A percentile compares a stretch with the other conserved stretches of the same genome.
These are phyloP conservation scores for Phaseolus lunatus DNA, from an alignment of 306 rosid species.

Conservation along the genomic window DNA sequence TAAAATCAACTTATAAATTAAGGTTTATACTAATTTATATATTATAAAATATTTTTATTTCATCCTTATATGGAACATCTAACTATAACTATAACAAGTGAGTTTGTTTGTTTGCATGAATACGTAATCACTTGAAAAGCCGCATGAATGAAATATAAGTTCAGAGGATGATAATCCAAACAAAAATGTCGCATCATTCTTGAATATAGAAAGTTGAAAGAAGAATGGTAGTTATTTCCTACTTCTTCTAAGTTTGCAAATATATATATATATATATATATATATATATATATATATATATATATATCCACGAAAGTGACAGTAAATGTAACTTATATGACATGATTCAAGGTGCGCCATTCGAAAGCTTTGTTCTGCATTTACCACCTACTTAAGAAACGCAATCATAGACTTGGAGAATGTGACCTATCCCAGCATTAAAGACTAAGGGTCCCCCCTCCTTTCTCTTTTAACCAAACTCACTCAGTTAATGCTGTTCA, in stretches of 20 bases:
- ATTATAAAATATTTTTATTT: no score
- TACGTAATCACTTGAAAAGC: no score
- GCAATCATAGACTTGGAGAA: slow-evolving; percentile 29
- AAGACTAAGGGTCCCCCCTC: slow-evolving; percentile 30
- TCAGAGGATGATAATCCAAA: no score
- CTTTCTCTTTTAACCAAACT: slow-evolving; percentile 39
- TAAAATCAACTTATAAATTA: no score
- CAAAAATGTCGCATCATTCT: slow-evolving; percentile 7
- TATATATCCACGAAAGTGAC: slow-evolving; percentile 39
- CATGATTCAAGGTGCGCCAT: slow-evolving; percentile 18
- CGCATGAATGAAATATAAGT: no score
- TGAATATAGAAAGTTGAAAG: slow-evolving; percentile 7
- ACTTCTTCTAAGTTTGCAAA: slow-evolving; percentile 3
- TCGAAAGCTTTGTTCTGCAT: slow-evolving; percentile 12
- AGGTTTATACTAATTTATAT: no score
- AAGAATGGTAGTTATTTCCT: slow-evolving; percentile 1
- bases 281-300: no score
- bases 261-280: no score
- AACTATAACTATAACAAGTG: no score
- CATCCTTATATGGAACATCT: no score
- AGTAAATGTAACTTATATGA: slow-evolving; percentile 7
- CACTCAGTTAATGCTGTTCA: slow-evolving; percentile 4
- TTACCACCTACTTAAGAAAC: slow-evolving; percentile 32
- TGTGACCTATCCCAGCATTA: slow-evolving; percentile 25
- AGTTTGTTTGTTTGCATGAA: no score